A percentile compares a stretch with the other conserved stretches of the same genome.
phyloP scores from a whole-genome alignment of 352 stramenopile genomes.

The Peronospora destructor region DNA sequence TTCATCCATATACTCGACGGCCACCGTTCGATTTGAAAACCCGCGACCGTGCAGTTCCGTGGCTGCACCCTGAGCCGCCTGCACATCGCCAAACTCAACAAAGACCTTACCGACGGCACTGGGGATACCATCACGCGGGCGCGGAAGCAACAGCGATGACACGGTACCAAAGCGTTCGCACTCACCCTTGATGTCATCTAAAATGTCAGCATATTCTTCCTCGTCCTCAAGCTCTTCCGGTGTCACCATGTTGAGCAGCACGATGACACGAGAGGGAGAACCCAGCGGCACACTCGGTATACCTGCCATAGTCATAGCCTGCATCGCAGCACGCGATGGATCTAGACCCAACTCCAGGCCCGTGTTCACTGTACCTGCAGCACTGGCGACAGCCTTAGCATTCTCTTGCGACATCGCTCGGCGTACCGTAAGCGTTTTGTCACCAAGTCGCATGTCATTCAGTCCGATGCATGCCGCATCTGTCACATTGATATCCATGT shows the following conservation, averaged over 20 bases:
- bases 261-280: conserved; percentile 80
- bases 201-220: conserved; percentile 92
- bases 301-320: conserved; percentile 61
- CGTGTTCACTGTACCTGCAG: conserved; percentile 60
- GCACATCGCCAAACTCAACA: conserved; percentile 87
- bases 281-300: conserved; percentile 52
- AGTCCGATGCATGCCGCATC: conserved; percentile 90
- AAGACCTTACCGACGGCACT: conserved; percentile 85
- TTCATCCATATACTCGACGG: conserved; percentile 85
- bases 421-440: conserved; percentile 88
- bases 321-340: conserved; percentile 54
- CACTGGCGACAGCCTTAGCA: conserved; percentile 53
- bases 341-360: conserved; percentile 61
- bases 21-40: conserved; percentile 91
- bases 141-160: conserved; percentile 73
- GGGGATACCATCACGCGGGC: conserved; percentile 50
- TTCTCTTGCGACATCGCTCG: conserved; percentile 78
- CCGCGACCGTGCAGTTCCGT: conserved; percentile 87
- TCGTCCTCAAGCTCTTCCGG: conserved; percentile 93
- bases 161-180: conserved; percentile 85
- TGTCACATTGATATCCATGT: conserved; percentile 87
- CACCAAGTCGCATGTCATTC: conserved; percentile 92
- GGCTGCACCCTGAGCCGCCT: conserved; percentile 73
- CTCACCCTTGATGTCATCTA: conserved; percentile 95
- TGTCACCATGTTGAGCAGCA: conserved; percentile 97